Evolutionary conservation across 345 rosid genomes (phyloP), one percentile per base, ranked within the genome.

Genomic region (Alliaria petiolata): DNA sequence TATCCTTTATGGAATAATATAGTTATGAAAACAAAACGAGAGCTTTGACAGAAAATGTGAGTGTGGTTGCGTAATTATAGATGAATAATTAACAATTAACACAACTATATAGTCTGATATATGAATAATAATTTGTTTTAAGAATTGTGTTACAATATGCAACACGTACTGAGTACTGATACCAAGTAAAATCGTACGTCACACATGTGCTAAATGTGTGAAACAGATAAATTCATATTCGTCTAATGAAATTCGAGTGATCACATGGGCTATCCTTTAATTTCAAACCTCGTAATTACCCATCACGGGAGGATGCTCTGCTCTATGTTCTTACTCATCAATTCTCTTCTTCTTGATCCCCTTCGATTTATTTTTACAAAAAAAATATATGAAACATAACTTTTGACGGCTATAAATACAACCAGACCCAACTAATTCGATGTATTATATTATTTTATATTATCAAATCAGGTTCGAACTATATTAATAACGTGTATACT

Each of bases 271-370:
- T 59, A 28, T 31, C 28, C 28, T 62, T 45, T 62, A 35, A 69
- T 62, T 46, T 54, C 70, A 69, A 76, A 54, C 50, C 38, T 62
- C 53, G 20, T 14, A 54, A 8, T 75, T 35, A 35, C 51, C 58
- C 34, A 36, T 75, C 79, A 69, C 74, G 53, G 70, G 75, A 16
- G 70, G 75, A 16, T 59, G 61, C 61, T 65, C 30, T 31, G 46
- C 54, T 53, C 39, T 16, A 34, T 33, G 7, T 58, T 38, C 17
- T 26, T 11, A 22, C 38, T 33, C 75, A 38, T 34, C 42, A 62
- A 14, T 16, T 52, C 13, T 62, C n/a, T 38, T 47, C 25, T 62
- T 60, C 51, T 22, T 22, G 6, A 50, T 42, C 64, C 43, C 15
- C 10, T 17, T 71, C 13, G 1, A 19, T 46, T 11, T 69, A 1